Percentiles rank a stretch among this genome's conserved stretches.
These are phyloP conservation scores for Phtheirospermum japonicum DNA, from an alignment of 257 asterid species.

Conservation along the genomic window DNA sequence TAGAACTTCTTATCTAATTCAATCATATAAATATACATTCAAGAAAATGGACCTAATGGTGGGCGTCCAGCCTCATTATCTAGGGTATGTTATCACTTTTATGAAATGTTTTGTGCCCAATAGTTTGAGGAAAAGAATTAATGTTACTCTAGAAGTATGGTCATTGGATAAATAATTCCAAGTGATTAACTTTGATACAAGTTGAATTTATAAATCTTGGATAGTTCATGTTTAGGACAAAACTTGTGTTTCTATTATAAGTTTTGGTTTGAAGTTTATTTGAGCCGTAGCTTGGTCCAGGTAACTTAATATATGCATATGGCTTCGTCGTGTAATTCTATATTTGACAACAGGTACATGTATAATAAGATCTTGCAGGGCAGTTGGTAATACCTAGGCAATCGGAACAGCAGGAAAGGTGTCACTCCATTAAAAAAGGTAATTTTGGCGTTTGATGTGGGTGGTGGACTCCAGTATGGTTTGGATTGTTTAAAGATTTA, in stretches of 20 bases:
- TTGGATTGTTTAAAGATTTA: neutral
- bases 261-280: neutral
- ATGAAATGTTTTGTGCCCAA: neutral
- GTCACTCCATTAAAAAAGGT: slow-evolving; percentile 91
- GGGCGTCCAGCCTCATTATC: no score
- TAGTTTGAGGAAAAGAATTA: no score
- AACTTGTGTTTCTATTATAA: no score
- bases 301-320: no score
- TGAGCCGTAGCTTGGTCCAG: slow-evolving; percentile 1
- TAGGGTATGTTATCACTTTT: no score
- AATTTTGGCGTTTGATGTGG: slow-evolving; percentile 8
- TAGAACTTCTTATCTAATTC: no score
- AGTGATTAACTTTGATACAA: no score
- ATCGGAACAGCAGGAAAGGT: slow-evolving; percentile 89
- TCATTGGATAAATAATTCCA: no score
- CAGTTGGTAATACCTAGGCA: slow-evolving; percentile 91
- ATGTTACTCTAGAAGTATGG: no score
- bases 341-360: slow-evolving; percentile 58
- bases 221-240: no score
- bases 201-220: neutral
- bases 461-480: neutral
- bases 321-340: slow-evolving; percentile 10
- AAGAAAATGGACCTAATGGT: no score
- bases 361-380: slow-evolving; percentile 93
- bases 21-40: no score